Conservation (phyloP, 768 basidiomycete species). For the Tephrocybe sp. region DNA sequence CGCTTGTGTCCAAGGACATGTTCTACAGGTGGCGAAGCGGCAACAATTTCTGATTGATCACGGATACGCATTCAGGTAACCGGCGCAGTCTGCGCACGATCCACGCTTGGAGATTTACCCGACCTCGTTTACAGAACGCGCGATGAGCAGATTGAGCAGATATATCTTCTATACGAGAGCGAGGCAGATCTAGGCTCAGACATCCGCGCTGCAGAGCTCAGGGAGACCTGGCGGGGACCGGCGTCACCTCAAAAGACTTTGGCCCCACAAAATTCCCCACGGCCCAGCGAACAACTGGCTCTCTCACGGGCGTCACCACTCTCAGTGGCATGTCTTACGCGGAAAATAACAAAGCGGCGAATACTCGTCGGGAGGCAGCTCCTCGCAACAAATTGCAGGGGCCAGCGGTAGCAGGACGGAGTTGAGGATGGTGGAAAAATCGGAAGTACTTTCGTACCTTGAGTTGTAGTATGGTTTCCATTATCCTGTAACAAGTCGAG, state of each 20-base stretch:
- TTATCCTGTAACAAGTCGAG: constrained; percentile 5
- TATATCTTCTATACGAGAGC: constrained; percentile 89
- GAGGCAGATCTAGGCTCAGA: constrained; percentile 88
- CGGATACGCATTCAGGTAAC: constrained; percentile 99
- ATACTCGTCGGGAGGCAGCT: constrained; percentile 58
- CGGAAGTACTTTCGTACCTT: constrained; percentile 15
- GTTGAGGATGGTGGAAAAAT: constrained; percentile 17
- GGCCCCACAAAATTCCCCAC: constrained; percentile 68
- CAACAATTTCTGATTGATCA: constrained; percentile 99
- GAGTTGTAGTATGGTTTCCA: constrained; percentile 2
- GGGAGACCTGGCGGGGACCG: constrained; percentile 81
- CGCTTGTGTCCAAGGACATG: constrained; percentile 98
- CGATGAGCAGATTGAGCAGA: constrained; percentile 93
- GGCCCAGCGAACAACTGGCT: constrained; percentile 78
- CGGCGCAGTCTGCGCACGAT: constrained; percentile 96
- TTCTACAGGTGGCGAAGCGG: constrained; percentile 98
- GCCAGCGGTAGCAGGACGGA: constrained; percentile 25
- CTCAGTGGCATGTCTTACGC: constrained; percentile 92
- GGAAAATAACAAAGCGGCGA: constrained; percentile 88
- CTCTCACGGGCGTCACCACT: constrained; percentile 73
- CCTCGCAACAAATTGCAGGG: constrained; percentile 73
- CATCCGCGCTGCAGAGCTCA: constrained; percentile 76
- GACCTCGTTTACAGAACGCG: constrained; percentile 90
- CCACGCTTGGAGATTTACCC: constrained; percentile 75
- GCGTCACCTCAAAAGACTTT: constrained; percentile 85